Base-by-base conservation (phyloP, 257 asterid genomes). In the Fraxinus anomala region DNA sequence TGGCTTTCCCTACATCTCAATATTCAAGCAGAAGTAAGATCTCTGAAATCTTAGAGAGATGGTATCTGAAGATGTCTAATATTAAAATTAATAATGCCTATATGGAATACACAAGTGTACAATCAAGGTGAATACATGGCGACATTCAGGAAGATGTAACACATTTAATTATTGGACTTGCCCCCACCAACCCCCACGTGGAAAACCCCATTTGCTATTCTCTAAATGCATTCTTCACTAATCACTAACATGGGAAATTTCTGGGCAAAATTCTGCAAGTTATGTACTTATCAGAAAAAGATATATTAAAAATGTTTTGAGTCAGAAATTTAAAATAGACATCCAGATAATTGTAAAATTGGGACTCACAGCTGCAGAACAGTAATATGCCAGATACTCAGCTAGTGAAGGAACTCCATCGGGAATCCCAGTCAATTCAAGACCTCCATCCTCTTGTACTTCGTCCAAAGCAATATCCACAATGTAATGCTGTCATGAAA, bases 341-440 rank as follows among this genome's bases (percentile, higher is more conserved):
- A 73, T 49, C 19, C 26, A 70, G 68, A 9, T 59, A 69, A 37
- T 77, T 26, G 56, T 56, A 51, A 44, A 61, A 23, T 40, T 68
- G 63, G 83, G 81, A 56, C 95, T 88, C 89, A 95, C 97, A 74
- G 92, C 77, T 68, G 90, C 85, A 79, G 91, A 87, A 83, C 98
- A 95, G 81, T 95, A 95, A 82, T 86, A 85, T 19, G 85, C 85
- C n/a, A 95, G 93, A 89, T 90, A 90, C 73, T 93, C 92, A n/a
- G 86, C 81, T 78, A 93, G 81, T 54, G 97, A 80, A 85, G 99
- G 98, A 80, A 91, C 67, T 69, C 98, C 98, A 69, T 90, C 93
- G 4, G 97, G 98, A 81, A 90, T 78, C 73, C 83, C 86, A 78
- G 85, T 72, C 36, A 82, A 84, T 59, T 92, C 97, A 82, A 82